Conservation (phyloP, 352 stramenopile genomes). For the Phytopythium sindhum region DNA sequence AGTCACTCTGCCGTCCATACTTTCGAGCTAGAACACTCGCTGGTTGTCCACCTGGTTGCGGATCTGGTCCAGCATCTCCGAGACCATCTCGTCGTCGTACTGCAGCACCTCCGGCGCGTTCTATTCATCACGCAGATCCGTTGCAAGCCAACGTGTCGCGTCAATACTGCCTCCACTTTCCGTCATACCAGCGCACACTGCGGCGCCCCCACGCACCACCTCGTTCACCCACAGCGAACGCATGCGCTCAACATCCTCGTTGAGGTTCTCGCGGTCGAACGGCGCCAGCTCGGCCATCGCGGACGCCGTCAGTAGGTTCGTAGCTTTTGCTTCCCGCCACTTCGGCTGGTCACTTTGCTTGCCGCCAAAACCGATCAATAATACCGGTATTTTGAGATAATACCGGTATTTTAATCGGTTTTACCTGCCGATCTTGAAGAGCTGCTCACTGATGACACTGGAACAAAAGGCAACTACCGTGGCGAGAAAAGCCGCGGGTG, state of each 20-base stretch:
- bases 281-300: slow-evolving; percentile 7
- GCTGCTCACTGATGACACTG: not conserved
- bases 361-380: not conserved
- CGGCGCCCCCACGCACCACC: slow-evolving; percentile 32
- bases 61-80: slow-evolving; percentile 83
- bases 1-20: not conserved
- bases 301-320: not conserved
- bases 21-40: not conserved
- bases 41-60: slow-evolving; percentile 53
- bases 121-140: slow-evolving; percentile 20
- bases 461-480: not conserved
- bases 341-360: not conserved
- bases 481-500: slow-evolving; percentile 1
- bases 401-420: not conserved
- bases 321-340: not conserved
- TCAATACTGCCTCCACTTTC: not conserved
- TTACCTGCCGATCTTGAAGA: slow-evolving; percentile 2
- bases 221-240: slow-evolving; percentile 80
- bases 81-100: slow-evolving; percentile 76
- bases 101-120: slow-evolving; percentile 75
- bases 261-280: slow-evolving; percentile 70
- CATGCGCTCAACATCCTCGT: slow-evolving; percentile 77
- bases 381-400: not conserved
- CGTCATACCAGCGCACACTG: not conserved
- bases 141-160: not conserved